phyloP scores from a whole-genome alignment of 495 filamentous ascomycete species.

The Penicillium pulvis region DNA sequence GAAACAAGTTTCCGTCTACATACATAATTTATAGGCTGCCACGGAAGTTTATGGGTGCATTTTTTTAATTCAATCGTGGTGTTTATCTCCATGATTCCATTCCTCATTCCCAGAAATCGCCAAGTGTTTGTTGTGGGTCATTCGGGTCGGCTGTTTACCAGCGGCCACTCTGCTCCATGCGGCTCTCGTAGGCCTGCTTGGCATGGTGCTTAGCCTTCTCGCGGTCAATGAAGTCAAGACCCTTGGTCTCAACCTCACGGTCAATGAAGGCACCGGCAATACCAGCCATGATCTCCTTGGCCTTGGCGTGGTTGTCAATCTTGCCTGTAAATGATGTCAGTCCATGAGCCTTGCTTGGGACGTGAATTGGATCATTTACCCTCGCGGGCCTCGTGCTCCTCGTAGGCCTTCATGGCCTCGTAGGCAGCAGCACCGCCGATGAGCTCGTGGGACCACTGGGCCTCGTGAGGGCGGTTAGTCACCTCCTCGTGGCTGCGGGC shows the following conservation, averaged over 20 bases:
- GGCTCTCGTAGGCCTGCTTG: constrained; percentile 51
- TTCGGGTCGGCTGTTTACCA: constrained; percentile 2
- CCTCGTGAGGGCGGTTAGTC: constrained; percentile 53
- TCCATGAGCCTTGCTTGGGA: neutral
- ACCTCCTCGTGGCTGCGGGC: constrained; percentile 51
- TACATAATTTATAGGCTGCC: neutral
- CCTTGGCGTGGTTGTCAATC: constrained; percentile 62
- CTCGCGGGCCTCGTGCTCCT: constrained; percentile 63
- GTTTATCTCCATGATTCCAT: neutral
- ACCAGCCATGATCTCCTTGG: constrained; percentile 72
- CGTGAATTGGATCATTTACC: constrained; percentile 40
- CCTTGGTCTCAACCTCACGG: constrained; percentile 71
- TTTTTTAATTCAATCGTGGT: neutral
- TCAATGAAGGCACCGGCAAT: constrained; percentile 71
- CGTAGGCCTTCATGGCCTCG: constrained; percentile 73
- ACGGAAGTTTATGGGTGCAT: neutral
- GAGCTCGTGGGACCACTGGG: constrained; percentile 65
- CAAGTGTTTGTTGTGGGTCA: neutral
- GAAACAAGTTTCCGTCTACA: neutral
- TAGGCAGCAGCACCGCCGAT: constrained; percentile 72
- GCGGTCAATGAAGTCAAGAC: constrained; percentile 65
- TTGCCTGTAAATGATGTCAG: constrained; percentile 49
- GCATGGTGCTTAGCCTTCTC: constrained; percentile 69
- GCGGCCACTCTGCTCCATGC: constrained; percentile 15
- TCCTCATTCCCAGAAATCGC: neutral